Evolutionary conservation across 768 basidiomycete species (phyloP), one percentile per base, ranked within the genome.

Genomic region (Tylopilus sp.): DNA sequence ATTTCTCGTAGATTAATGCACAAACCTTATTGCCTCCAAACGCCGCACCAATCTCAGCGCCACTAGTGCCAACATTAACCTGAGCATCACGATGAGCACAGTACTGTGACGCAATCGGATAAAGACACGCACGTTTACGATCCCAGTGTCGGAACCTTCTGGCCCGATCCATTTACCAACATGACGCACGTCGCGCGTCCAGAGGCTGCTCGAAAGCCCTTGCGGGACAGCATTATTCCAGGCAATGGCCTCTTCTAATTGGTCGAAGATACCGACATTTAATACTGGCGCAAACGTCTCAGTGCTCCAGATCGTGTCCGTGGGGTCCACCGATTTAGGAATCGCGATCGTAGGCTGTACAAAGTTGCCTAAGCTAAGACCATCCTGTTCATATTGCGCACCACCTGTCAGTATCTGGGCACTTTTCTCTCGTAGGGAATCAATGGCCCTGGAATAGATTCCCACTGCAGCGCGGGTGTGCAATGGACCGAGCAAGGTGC

Each of bases 101-200:
- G 11, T 15, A 11, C 31, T 52, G 7, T 10, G 20, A 33, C 10
- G 1, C 8, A 31, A 43, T 40, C 40, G 48, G 47, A 40, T 18
- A 25, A 40, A 47, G 18, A 44, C 28, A 75, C 83, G 64, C 66
- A 90, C 91, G 70, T 95, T 94, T 53, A 94, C 91, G 57, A 95
- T 97, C 7, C 95, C 95, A 36, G 88, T 76, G 67, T 98, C 95
- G 22, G 86, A 88, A 26, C 95, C 95, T 52, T 78, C 76, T 36
- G 93, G 88, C 12, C 94, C 92, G 57, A 95, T 85, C 91, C 93
- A 97, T 71, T 83, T 88, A 46, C 95, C 92, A 47, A 97, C 73
- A 59, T 86, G 85, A 53, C 87, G 76, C 44, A 98, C 62, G 61
- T 91, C 87, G 36, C 82, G 81, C 45, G 95, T 95, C 88, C 95